Evolutionary conservation across 257 asterid genomes (phyloP).

Genomic region (Verbena officinalis): DNA sequence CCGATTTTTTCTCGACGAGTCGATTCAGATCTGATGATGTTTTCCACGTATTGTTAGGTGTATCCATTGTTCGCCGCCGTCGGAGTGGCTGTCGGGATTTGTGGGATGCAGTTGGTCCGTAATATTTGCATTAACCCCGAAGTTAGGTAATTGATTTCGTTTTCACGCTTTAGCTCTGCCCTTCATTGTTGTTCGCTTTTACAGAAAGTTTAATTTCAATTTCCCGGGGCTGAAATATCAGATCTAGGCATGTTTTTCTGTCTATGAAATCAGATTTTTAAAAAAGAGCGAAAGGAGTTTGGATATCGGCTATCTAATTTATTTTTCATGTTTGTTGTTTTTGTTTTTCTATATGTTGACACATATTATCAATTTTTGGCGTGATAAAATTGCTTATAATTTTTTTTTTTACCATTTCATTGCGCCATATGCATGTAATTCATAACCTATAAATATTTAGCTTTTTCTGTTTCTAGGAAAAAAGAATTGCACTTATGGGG

Average conservation of each 20-base stretch:
- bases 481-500: no score
- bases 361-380: no score
- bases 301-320: no score
- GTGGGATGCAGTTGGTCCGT: slow-evolving; percentile 87
- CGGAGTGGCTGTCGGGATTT: slow-evolving; percentile 87
- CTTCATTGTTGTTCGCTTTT: background rate
- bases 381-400: no score
- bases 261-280: background rate
- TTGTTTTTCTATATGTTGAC: background rate
- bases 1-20: background rate
- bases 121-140: slow-evolving; percentile 78
- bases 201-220: no score
- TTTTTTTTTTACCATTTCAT: background rate
- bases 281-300: no score
- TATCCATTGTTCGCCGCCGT: slow-evolving; percentile 86
- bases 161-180: background rate
- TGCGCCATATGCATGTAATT: no score
- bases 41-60: slow-evolving; percentile 46
- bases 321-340: no score
- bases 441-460: no score
- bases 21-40: slow-evolving; percentile 39
- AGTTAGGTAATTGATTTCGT: slow-evolving; percentile 64
- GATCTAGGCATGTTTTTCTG: background rate
- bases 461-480: no score
- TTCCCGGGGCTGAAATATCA: background rate